Evolutionary conservation across 371 early-diverging fungal species (phyloP).

Genomic region (Rhizopus delemar): DNA sequence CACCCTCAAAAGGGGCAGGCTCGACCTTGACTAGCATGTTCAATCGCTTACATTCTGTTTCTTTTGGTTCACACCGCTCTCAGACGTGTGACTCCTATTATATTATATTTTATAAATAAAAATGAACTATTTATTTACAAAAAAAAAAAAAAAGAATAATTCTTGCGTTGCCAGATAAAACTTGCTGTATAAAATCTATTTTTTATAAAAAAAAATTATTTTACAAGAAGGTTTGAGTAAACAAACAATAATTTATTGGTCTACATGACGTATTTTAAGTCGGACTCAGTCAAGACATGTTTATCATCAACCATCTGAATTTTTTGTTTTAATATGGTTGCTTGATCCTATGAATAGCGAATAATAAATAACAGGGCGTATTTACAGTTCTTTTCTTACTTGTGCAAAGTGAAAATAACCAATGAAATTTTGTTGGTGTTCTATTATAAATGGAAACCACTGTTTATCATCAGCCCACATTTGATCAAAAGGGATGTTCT

Average conservation of each 20-base stretch:
- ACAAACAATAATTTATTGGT: neutral
- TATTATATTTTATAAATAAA: too few relatives aligned
- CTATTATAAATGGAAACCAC: constrained; percentile 51
- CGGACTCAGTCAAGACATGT: neutral
- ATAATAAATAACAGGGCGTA: neutral
- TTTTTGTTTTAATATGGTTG: constrained; percentile 11
- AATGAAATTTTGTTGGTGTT: constrained; percentile 19
- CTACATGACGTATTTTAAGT: neutral
- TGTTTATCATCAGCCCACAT: constrained; percentile 63
- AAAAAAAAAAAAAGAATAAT: too few relatives aligned
- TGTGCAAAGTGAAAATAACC: constrained; percentile 44
- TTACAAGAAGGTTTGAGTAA: too few relatives aligned
- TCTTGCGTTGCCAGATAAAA: too few relatives aligned
- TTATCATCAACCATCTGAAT: neutral
- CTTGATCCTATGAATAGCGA: constrained; percentile 20
- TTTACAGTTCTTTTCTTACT: constrained; percentile 16
- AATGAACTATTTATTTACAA: too few relatives aligned
- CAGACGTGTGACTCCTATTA: too few relatives aligned
- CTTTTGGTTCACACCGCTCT: too few relatives aligned
- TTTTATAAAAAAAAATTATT: too few relatives aligned
- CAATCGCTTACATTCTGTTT: too few relatives aligned
- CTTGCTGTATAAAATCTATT: too few relatives aligned
- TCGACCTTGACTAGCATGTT: too few relatives aligned
- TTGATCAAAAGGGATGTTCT: constrained; percentile 48
- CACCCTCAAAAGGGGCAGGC: too few relatives aligned